Conservation (phyloP, 208 protist species). For the Acanthamoeba royreba region DNA sequence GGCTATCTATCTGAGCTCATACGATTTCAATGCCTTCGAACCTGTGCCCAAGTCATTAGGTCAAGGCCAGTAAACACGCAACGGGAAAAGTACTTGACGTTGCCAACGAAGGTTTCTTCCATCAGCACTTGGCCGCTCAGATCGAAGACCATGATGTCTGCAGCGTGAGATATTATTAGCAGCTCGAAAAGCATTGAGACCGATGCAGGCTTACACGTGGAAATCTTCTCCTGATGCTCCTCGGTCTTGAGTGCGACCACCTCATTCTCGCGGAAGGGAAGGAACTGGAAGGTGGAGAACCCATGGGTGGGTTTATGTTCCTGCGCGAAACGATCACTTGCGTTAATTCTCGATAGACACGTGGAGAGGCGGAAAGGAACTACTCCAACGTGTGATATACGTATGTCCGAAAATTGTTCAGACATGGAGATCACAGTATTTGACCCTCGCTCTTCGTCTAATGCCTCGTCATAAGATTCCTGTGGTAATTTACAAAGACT, state of each 20-base stretch:
- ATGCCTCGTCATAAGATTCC: slow-evolving; percentile 59
- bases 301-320: slow-evolving; percentile 19
- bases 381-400: neutral
- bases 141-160: slow-evolving; percentile 36
- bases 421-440: slow-evolving; percentile 60
- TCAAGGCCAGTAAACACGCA: neutral
- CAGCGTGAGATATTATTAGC: neutral
- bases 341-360: neutral
- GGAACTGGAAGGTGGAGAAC: slow-evolving; percentile 53
- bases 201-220: slow-evolving; percentile 40
- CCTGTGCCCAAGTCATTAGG: neutral
- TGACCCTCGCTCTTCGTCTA: slow-evolving; percentile 60
- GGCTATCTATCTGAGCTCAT: neutral
- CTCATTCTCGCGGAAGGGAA: slow-evolving; percentile 41
- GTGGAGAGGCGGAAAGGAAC: neutral
- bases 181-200: neutral
- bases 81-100: slow-evolving; percentile 19
- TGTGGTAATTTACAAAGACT: neutral
- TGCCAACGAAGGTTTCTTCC: neutral
- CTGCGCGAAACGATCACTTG: neutral
- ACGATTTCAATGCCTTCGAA: slow-evolving; percentile 28
- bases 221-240: slow-evolving; percentile 43
- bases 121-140: neutral
- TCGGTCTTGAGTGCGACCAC: slow-evolving; percentile 57
- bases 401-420: slow-evolving; percentile 44